Evolutionary conservation across 208 protist species (phyloP).

Genomic region (Trypanosoma platydactyli): DNA sequence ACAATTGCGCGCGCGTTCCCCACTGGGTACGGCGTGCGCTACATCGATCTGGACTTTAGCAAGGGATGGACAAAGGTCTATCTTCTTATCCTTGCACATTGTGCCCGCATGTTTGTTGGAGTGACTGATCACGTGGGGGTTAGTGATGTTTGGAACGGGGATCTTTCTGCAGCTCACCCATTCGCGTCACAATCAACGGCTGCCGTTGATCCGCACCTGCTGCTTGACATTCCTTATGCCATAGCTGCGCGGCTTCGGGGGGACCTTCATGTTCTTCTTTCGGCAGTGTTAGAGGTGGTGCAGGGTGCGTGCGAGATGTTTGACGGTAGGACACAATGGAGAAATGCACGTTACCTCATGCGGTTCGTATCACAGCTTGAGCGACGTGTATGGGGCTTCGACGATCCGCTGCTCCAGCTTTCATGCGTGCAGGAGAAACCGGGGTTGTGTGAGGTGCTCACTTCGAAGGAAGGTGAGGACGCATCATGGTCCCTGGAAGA

Average conservation of each 20-base stretch:
- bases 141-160: background rate
- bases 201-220: constrained; percentile 38
- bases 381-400: constrained; percentile 61
- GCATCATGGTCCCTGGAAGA: constrained; percentile 17
- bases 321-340: constrained; percentile 34
- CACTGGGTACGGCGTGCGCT: constrained; percentile 41
- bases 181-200: constrained; percentile 19
- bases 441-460: constrained; percentile 11
- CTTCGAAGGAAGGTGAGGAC: background rate
- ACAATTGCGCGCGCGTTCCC: constrained; percentile 70
- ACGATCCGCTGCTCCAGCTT: constrained; percentile 50
- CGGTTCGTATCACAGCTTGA: constrained; percentile 53
- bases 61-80: constrained; percentile 61
- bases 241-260: constrained; percentile 48
- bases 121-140: background rate
- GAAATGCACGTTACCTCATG: constrained; percentile 54
- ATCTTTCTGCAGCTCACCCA: constrained; percentile 6
- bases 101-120: constrained; percentile 57
- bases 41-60: constrained; percentile 69
- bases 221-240: constrained; percentile 38
- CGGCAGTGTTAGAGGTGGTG: constrained; percentile 49
- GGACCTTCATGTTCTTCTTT: constrained; percentile 49
- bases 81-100: constrained; percentile 70
- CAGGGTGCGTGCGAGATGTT: constrained; percentile 57
- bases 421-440: constrained; percentile 31